Conservation (phyloP, 2,329 filamentous ascomycete species). For the Xylaria sp. region DNA sequence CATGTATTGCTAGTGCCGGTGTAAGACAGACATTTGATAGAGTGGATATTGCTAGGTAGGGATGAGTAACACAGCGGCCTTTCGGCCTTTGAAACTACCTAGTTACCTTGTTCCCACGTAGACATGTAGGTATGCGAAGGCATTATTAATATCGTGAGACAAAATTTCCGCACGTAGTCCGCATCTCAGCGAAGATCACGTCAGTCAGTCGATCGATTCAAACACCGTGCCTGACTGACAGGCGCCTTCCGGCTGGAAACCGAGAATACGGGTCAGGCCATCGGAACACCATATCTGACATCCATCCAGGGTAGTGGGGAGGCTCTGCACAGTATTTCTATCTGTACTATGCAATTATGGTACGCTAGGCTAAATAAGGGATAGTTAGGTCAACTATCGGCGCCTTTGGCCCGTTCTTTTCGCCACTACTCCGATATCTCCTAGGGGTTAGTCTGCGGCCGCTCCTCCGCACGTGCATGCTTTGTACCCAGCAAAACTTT, state of each 20-base stretch:
- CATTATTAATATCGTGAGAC: slow-evolving; percentile 1
- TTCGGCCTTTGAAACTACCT: background rate
- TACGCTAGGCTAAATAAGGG: slow-evolving; percentile 14
- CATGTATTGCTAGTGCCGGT: background rate
- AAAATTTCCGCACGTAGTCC: background rate
- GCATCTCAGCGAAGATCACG: slow-evolving; percentile 18
- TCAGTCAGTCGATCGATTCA: slow-evolving; percentile 10
- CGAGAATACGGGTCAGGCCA: slow-evolving; percentile 27
- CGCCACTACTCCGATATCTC: background rate
- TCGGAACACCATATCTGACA: background rate
- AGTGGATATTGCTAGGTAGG: slow-evolving; percentile 6
- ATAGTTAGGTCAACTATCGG: slow-evolving; percentile 14
- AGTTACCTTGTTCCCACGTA: background rate
- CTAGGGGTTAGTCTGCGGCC: slow-evolving; percentile 23
- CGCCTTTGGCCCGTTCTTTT: background rate
- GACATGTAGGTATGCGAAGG: background rate
- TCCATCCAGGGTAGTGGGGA: slow-evolving; percentile 23
- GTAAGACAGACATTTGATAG: background rate
- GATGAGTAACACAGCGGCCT: background rate
- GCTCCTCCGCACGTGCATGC: slow-evolving; percentile 31
- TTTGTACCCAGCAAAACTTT: background rate
- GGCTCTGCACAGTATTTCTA: slow-evolving; percentile 21
- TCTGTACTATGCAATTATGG: background rate
- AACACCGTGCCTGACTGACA: background rate
- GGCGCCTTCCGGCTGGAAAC: slow-evolving; percentile 18